A percentile compares a stretch with the other conserved stretches of the same genome.
Evolutionary conservation across 1,284 basidiomycete genomes (phyloP).

Genomic region (Moesziomyces globuligerus): DNA sequence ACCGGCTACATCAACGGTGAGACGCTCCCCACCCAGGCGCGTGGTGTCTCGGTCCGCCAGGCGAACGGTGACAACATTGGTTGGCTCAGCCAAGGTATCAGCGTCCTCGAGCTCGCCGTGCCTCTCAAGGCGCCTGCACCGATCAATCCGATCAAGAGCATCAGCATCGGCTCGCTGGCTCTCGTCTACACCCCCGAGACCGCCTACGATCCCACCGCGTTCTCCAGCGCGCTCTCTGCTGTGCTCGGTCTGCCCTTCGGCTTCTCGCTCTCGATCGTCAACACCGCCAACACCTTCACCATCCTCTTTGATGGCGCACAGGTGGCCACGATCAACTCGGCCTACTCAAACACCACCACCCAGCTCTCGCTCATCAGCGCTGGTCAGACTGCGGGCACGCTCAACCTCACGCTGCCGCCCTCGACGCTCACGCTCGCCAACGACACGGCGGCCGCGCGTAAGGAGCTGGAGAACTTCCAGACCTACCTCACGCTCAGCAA

Average conservation of each 20-base stretch:
- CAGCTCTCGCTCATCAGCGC: constrained; percentile 59
- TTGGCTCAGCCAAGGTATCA: constrained; percentile 77
- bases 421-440: constrained; percentile 73
- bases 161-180: constrained; percentile 75
- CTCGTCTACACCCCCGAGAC: constrained; percentile 73
- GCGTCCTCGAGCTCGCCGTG: constrained; percentile 73
- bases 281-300: constrained; percentile 75
- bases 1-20: constrained; percentile 79
- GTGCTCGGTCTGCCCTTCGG: constrained; percentile 79
- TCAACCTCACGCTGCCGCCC: constrained; percentile 75
- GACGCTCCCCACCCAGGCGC: constrained; percentile 73
- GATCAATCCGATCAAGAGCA: constrained; percentile 77
- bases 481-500: constrained; percentile 69
- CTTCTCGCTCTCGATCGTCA: constrained; percentile 75
- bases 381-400: constrained; percentile 75
- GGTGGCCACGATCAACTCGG: constrained; percentile 70
- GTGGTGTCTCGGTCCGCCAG: constrained; percentile 72
- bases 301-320: constrained; percentile 73
- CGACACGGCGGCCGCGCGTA: constrained; percentile 70
- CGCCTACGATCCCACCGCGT: constrained; percentile 74
- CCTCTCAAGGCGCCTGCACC: constrained; percentile 73
- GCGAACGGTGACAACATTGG: constrained; percentile 74
- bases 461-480: constrained; percentile 64
- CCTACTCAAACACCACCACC: constrained; percentile 34
- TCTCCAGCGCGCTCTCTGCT: constrained; percentile 75